Conservation (phyloP, 371 early-diverging fungal species). For the Rhizopus arrhizus region DNA sequence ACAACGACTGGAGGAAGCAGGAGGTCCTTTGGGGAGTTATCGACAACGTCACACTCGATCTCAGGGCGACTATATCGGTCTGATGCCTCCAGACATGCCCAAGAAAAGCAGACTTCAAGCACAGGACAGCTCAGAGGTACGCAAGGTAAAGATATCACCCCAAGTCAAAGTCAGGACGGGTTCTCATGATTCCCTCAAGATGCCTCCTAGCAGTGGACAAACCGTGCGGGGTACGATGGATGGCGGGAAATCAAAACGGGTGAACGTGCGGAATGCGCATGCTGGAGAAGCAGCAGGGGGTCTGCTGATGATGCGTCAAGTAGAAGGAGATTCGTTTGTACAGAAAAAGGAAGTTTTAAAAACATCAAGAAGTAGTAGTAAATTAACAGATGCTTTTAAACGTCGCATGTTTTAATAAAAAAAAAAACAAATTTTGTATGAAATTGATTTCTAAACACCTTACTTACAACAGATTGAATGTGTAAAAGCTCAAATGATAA, state of each 20-base stretch:
- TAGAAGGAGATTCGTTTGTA: slow-evolving; percentile 2
- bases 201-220: slow-evolving; percentile 33
- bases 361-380: no score
- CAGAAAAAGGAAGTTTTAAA: no score
- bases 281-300: slow-evolving; percentile 54
- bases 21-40: slow-evolving; percentile 5
- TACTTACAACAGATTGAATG: no score
- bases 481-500: no score
- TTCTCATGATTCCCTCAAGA: slow-evolving; percentile 38
- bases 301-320: slow-evolving; percentile 47
- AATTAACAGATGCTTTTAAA: no score
- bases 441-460: no score
- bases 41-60: slow-evolving; percentile 40
- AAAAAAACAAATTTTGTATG: no score
- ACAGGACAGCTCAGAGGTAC: background rate
- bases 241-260: slow-evolving; percentile 3
- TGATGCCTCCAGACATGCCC: slow-evolving; percentile 25
- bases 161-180: slow-evolving; percentile 43
- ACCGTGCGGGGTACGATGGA: slow-evolving; percentile 12
- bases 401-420: no score
- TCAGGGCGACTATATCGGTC: slow-evolving; percentile 38
- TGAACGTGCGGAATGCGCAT: slow-evolving; percentile 26
- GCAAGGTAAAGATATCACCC: slow-evolving; percentile 45
- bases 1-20: background rate
- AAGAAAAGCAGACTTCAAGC: slow-evolving; percentile 3